These are phyloP conservation scores for Shiraia sp. DNA, from an alignment of 2,329 filamentous ascomycete species.

Conservation along the genomic window DNA sequence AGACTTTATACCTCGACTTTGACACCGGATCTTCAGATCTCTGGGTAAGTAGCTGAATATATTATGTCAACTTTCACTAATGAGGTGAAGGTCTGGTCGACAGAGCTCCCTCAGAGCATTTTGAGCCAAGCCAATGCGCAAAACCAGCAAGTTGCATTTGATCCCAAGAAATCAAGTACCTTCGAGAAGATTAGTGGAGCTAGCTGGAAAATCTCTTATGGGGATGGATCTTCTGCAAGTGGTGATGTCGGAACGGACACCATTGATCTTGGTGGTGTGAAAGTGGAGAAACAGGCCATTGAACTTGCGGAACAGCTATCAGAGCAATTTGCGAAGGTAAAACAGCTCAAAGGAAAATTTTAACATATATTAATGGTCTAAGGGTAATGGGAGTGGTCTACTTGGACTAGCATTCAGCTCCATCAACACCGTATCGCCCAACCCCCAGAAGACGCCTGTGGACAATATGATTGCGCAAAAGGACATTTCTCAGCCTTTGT, in stretches of 20 bases:
- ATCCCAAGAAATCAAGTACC: conserved; percentile 64
- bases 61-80: conserved; percentile 38
- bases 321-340: conserved; percentile 55
- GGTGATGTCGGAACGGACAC: conserved; percentile 68
- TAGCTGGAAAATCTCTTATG: conserved; percentile 69
- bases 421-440: conserved; percentile 66
- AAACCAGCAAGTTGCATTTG: conserved; percentile 56
- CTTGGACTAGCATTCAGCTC: conserved; percentile 67
- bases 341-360: too few species aligned
- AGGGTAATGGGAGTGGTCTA: conserved; percentile 63
- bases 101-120: conserved; percentile 56
- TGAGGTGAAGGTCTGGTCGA: conserved; percentile 74
- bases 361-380: not conserved
- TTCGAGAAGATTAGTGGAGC: conserved; percentile 56
- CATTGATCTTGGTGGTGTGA: conserved; percentile 64
- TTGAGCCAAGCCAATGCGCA: conserved; percentile 39
- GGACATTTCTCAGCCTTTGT: conserved; percentile 62
- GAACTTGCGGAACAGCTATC: conserved; percentile 67
- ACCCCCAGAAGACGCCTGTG: conserved; percentile 63
- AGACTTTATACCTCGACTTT: conserved; percentile 65
- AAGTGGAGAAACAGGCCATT: conserved; percentile 64
- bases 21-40: conserved; percentile 73
- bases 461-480: conserved; percentile 67
- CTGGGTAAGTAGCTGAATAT: conserved; percentile 52
- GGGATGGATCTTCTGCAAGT: conserved; percentile 68